Evolutionary conservation across 129 eudicot species (phyloP).

Genomic region (Heracleum sosnowskyi): DNA sequence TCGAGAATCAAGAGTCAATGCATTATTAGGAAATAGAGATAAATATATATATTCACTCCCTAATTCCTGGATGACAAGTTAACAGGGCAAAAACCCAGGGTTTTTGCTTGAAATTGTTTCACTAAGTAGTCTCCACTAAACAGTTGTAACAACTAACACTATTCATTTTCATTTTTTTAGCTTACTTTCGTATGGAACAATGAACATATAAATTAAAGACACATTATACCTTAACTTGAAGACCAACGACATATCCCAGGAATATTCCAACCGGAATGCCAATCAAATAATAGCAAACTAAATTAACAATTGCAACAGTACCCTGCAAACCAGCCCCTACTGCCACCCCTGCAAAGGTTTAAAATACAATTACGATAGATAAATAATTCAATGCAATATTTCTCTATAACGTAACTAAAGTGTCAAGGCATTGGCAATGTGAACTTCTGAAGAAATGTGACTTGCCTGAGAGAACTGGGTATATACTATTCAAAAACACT

Average conservation of each 20-base stretch:
- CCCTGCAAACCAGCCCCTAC: conserved; percentile 75
- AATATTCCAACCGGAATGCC: conserved; percentile 67
- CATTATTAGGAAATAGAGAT: no score
- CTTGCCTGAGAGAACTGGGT: conserved; percentile 80
- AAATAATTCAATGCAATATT: neutral
- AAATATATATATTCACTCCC: no score
- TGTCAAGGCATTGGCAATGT: neutral
- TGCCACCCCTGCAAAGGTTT: conserved; percentile 57
- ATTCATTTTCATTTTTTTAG: neutral
- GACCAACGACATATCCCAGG: conserved; percentile 55
- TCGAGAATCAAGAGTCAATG: no score
- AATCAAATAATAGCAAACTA: conserved; percentile 53
- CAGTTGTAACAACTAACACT: neutral
- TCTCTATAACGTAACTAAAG: neutral
- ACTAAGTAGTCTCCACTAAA: neutral
- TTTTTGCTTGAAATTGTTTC: neutral
- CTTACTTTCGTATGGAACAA: neutral
- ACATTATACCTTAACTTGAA: conserved; percentile 53
- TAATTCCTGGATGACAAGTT: neutral
- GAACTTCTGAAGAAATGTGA: neutral
- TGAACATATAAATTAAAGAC: neutral
- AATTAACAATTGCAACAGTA: conserved; percentile 53
- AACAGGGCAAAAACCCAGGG: no score
- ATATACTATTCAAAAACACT: conserved; percentile 61
- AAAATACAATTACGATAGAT: neutral